phyloP scores from a whole-genome alignment of 2,329 filamentous ascomycete genomes.

The Lojkania enalia region DNA sequence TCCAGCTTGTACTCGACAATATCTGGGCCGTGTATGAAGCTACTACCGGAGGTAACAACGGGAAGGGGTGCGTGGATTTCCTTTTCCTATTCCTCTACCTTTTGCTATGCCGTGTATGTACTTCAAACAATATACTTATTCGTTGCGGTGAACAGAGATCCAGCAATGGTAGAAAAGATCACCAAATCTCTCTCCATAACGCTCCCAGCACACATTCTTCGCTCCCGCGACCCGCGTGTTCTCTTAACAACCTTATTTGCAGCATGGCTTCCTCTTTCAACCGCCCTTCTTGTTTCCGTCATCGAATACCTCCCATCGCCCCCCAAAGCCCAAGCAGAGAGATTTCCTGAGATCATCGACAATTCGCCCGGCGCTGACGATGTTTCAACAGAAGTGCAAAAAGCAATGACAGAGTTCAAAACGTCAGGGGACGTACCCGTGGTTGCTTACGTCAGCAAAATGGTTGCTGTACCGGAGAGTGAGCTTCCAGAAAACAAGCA shows the following conservation, averaged over 20 bases:
- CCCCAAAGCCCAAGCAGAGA: conserved; percentile 72
- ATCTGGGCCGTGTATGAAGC: conserved; percentile 96
- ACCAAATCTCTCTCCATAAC: conserved; percentile 86
- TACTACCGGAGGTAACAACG: conserved; percentile 78
- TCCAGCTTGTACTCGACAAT: conserved; percentile 91
- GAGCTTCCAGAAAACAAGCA: conserved; percentile 87
- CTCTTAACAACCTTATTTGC: conserved; percentile 86
- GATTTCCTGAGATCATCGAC: conserved; percentile 78
- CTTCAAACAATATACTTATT: conserved; percentile 47
- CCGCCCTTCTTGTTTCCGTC: conserved; percentile 88
- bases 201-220: conserved; percentile 79
- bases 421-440: conserved; percentile 71
- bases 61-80: conserved; percentile 69
- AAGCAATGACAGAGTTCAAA: conserved; percentile 84
- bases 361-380: conserved; percentile 75
- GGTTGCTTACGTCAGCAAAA: conserved; percentile 96
- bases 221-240: conserved; percentile 80
- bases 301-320: conserved; percentile 91
- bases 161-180: conserved; percentile 85
- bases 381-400: conserved; percentile 69
- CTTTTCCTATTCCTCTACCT: conserved; percentile 36
- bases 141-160: conserved; percentile 60
- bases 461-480: conserved; percentile 93
- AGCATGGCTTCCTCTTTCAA: conserved; percentile 89
- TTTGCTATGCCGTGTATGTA: conserved; percentile 38